phyloP scores from a whole-genome alignment of 1,284 basidiomycete genomes.

The Meira nashicola region DNA sequence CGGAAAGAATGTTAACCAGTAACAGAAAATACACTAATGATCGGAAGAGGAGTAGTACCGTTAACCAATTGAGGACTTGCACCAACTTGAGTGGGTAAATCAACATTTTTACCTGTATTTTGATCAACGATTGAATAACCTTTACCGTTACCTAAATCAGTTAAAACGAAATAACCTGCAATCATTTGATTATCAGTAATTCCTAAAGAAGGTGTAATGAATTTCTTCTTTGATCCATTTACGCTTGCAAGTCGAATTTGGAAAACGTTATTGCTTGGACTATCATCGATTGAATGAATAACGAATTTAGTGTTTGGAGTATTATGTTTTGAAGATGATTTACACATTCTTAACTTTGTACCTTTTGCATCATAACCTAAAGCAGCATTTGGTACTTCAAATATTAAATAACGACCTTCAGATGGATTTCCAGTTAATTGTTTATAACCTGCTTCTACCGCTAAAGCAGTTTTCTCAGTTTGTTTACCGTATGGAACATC shows the following conservation, averaged over 20 bases:
- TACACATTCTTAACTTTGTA: constrained; percentile 5
- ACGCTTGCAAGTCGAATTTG: constrained; percentile 15
- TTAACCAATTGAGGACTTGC: no score
- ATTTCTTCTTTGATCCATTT: not conserved
- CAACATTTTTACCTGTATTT: no score
- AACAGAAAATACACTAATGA: no score
- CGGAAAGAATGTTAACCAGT: no score
- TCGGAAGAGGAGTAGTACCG: no score
- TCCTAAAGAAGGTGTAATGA: constrained; percentile 11
- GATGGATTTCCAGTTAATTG: constrained; percentile 29
- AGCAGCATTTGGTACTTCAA: constrained; percentile 26
- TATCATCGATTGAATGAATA: constrained; percentile 11
- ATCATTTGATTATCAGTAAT: constrained; percentile 6
- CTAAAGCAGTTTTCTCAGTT: constrained; percentile 15
- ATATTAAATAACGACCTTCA: constrained; percentile 36
- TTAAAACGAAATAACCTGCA: constrained; percentile 16
- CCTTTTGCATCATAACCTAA: constrained; percentile 9
- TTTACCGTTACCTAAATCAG: constrained; percentile 17
- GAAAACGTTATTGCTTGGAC: constrained; percentile 13
- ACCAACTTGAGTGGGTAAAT: no score
- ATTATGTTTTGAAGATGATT: constrained; percentile 6
- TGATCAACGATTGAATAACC: constrained; percentile 15
- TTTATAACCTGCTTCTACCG: constrained; percentile 34
- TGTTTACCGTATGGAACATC: constrained; percentile 16
- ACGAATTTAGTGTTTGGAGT: constrained; percentile 14